Conservation (phyloP, 441 rosid species). For the Mallotus japonicus region DNA sequence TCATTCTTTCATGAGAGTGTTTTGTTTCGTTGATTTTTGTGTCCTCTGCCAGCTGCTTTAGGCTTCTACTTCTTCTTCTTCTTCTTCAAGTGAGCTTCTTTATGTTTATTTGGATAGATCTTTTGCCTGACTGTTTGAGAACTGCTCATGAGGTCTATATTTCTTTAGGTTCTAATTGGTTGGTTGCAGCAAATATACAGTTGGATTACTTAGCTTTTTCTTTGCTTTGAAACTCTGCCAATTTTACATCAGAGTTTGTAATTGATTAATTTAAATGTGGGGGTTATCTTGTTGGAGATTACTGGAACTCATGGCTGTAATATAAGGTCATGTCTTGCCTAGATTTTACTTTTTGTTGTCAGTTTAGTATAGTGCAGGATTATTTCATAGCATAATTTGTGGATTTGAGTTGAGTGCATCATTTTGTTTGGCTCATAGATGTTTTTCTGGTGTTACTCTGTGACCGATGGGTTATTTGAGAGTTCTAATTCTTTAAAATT, state of each 20-base stretch:
- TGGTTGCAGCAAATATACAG: not conserved
- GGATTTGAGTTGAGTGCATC: not conserved
- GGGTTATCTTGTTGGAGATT: not conserved
- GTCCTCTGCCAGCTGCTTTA: not conserved
- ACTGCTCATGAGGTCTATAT: not conserved
- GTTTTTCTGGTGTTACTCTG: slow-evolving; percentile 3
- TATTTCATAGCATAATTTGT: not conserved
- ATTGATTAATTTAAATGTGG: not conserved
- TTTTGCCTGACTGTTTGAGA: not conserved
- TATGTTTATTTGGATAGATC: not conserved
- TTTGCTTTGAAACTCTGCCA: not conserved
- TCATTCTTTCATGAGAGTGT: not conserved
- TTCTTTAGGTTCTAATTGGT: not conserved
- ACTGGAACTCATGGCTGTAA: not conserved
- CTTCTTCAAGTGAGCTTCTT: too few species aligned
- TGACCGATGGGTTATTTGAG: slow-evolving; percentile 3
- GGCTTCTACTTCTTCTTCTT: not conserved
- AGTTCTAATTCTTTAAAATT: not conserved
- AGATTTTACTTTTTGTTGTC: not conserved
- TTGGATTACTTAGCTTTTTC: not conserved
- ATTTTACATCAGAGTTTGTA: not conserved
- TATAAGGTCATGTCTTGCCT: not conserved
- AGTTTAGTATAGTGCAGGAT: not conserved
- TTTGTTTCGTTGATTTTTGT: not conserved
- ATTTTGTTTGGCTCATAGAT: not conserved